phyloP scores from a whole-genome alignment of 2,329 filamentous ascomycete species.

The Fusarium beomiforme region DNA sequence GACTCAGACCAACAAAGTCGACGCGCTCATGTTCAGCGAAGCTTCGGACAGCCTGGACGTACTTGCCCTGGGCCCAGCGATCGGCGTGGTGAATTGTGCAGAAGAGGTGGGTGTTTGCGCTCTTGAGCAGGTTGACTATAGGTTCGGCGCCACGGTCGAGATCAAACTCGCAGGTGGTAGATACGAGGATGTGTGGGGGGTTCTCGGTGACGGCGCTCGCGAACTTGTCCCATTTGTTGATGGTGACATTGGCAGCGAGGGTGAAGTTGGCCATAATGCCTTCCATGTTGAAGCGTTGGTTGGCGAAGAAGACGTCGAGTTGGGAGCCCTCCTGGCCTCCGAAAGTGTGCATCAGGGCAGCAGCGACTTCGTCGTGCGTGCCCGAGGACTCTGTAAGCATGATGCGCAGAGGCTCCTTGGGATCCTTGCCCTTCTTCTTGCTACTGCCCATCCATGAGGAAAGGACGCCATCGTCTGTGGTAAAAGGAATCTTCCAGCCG shows the following conservation, averaged over 20 bases:
- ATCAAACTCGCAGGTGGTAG: conserved; percentile 44
- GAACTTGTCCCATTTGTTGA: conserved; percentile 30
- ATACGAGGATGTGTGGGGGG: conserved; percentile 42
- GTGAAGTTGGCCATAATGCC: conserved; percentile 42
- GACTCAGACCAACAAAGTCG: conserved; percentile 42
- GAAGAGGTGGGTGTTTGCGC: conserved; percentile 39
- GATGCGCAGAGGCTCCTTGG: conserved; percentile 35
- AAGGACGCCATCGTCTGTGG: conserved; percentile 38
- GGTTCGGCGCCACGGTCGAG: conserved; percentile 23
- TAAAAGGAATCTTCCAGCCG: conserved; percentile 40
- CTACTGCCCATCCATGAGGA: conserved; percentile 30
- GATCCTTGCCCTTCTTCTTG: conserved; percentile 14
- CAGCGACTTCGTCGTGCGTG: conserved; percentile 43
- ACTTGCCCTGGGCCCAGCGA: conserved; percentile 36
- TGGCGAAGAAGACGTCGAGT: conserved; percentile 34
- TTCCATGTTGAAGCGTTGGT: conserved; percentile 42
- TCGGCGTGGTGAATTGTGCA: conserved; percentile 45
- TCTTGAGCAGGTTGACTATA: conserved; percentile 35
- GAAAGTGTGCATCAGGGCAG: conserved; percentile 42
- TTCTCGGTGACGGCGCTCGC: conserved; percentile 11
- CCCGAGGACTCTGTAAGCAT: conserved; percentile 42
- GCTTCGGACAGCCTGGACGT: conserved; percentile 33
- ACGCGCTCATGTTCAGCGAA: conserved; percentile 34
- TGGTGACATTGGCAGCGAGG: conserved; percentile 31
- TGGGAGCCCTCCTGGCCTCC: conserved; percentile 35